Conservation (phyloP, 192 early-diverging fungal genomes). For the Umbelopsis vinacea region DNA sequence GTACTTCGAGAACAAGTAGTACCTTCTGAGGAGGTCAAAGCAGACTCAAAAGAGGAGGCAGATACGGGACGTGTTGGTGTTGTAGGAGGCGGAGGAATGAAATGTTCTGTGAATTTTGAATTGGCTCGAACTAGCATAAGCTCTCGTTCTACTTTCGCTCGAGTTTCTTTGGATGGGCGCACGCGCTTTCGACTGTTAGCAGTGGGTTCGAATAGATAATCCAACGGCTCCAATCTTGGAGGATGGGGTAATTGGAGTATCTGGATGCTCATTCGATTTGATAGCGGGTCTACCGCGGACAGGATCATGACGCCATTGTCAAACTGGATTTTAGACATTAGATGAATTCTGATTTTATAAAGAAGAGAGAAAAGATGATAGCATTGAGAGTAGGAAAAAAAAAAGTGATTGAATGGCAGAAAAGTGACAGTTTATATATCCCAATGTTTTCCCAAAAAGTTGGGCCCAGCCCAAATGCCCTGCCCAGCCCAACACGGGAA, state of each 20-base stretch:
- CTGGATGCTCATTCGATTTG: conserved; percentile 19
- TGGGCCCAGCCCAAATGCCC: background rate
- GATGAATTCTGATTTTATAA: background rate
- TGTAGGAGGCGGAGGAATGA: background rate
- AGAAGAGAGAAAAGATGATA: background rate
- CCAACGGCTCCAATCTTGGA: background rate
- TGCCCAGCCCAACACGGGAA: conserved; percentile 23
- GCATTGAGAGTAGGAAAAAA: background rate
- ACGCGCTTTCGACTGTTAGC: conserved; percentile 4
- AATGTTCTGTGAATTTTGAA: conserved; percentile 17
- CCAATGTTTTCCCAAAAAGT: background rate
- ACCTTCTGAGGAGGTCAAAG: background rate
- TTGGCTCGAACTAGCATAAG: conserved; percentile 15
- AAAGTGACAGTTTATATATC: conserved; percentile 19
- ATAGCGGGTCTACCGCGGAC: conserved; percentile 17
- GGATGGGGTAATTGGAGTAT: conserved; percentile 10
- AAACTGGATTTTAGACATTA: conserved; percentile 16
- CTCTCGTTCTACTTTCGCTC: conserved; percentile 19
- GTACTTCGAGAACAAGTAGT: conserved; percentile 3
- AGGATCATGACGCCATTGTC: conserved; percentile 19
- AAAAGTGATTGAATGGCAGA: background rate
- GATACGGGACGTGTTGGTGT: background rate
- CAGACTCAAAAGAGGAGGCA: conserved; percentile 8
- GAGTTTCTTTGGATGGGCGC: conserved; percentile 13
- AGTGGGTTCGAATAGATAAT: conserved; percentile 1